These are phyloP conservation scores for Beauveria asiatica DNA, from an alignment of 2,329 filamentous ascomycete species.

Conservation along the genomic window DNA sequence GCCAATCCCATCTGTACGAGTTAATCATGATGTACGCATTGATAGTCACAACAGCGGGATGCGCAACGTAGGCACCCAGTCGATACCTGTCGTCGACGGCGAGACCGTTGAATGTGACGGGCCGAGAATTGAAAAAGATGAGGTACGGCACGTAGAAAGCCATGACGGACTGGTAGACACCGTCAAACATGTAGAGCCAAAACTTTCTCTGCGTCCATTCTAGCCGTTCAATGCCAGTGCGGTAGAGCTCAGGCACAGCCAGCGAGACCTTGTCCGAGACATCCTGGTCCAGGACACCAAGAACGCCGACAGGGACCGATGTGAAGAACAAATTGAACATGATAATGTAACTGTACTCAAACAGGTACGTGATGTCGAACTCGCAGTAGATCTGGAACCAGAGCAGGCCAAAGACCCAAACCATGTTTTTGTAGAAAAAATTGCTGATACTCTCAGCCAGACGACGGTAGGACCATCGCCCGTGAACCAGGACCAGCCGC, in stretches of 20 bases:
- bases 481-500: conserved; percentile 79
- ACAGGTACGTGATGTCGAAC: conserved; percentile 93
- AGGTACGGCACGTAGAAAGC: conserved; percentile 90
- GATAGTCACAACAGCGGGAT: conserved; percentile 76
- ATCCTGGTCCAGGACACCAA: conserved; percentile 95
- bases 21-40: conserved; percentile 95
- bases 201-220: conserved; percentile 97
- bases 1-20: conserved; percentile 96
- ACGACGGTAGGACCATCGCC: conserved; percentile 91
- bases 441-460: conserved; percentile 92
- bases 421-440: conserved; percentile 99
- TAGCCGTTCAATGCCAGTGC: conserved; percentile 85
- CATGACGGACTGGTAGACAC: conserved; percentile 88
- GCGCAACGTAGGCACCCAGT: conserved; percentile 80
- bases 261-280: conserved; percentile 90
- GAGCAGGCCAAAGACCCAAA: conserved; percentile 94
- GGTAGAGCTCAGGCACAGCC: conserved; percentile 90
- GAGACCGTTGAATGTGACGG: conserved; percentile 63
- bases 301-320: conserved; percentile 85
- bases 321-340: conserved; percentile 97
- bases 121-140: conserved; percentile 60
- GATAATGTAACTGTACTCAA: conserved; percentile 96
- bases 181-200: conserved; percentile 93
- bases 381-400: conserved; percentile 96
- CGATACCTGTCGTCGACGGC: conserved; percentile 71